Base-by-base conservation (phyloP, 164 flowering plant genomes). In the Paratinospora sagittata region DNA sequence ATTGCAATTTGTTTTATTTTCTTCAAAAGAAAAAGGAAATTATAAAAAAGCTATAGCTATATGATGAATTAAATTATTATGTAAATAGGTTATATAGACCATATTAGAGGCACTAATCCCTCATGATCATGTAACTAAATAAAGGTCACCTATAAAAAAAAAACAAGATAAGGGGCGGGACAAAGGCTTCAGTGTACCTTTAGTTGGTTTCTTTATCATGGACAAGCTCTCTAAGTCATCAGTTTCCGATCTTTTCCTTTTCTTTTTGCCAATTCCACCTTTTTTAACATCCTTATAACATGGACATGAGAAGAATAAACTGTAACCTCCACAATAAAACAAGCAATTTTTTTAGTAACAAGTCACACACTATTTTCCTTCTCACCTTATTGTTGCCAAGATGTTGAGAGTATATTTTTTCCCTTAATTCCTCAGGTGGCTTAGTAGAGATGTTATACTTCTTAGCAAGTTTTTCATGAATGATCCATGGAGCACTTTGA, bases 401-500 rank as follows among this genome's bases (percentile, higher is more conserved):
- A 26, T 71, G 71, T 63, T 88, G 75, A 17, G 84, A 62, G 45
- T 64, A 71, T 52, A 78, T 45, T 72, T 80, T 80, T 64, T 72
- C 67, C 71, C 68, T 74, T 21, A 90, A 70, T 57, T 83, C 88
- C 43, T 81, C 75, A 6, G 99, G 98, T 78, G 78, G 86, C 71
- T 82, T 78, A 65, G 83, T 86, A 47, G 87, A 76, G 75, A 95
- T 81, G 65, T 88, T 88, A 82, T 92, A 81, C 74, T 84, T 81
- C 70, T 63, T 70, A 47, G 99, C 92, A 80, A 92, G 73, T 23
- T 76, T 81, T 34, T 88, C 88, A 78, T 90, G 91, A 70, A 95
- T 78, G 65, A 92, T 86, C 99, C 99, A 95, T 30, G 99, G 99
- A 77, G 74, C 60, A 82, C 80, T 89, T 71, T 84, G 84, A 75